These are phyloP conservation scores for Echinosophora koreensis DNA, from an alignment of 306 rosid species.

Conservation along the genomic window DNA sequence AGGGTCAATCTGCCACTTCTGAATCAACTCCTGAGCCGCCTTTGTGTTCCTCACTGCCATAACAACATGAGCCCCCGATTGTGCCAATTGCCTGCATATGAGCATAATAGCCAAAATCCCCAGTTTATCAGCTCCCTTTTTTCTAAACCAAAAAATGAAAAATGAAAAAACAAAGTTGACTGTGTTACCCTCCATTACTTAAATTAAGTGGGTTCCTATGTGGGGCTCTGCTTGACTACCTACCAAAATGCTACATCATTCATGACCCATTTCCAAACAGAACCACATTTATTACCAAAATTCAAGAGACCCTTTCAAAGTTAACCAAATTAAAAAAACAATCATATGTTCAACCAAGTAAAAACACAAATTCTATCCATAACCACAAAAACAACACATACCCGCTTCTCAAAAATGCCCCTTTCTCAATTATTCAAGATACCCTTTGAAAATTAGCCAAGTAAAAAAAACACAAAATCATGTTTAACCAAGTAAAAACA, in stretches of 20 bases:
- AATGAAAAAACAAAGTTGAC: background rate
- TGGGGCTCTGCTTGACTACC: slow-evolving; percentile 18
- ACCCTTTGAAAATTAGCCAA: background rate
- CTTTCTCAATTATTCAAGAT: background rate
- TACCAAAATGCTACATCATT: slow-evolving; percentile 11
- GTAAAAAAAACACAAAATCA: background rate
- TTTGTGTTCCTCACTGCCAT: slow-evolving; percentile 98
- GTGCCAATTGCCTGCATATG: slow-evolving; percentile 88
- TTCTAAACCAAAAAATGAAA: background rate
- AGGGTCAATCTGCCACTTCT: slow-evolving; percentile 91
- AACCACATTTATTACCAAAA: background rate
- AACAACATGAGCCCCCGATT: slow-evolving; percentile 94
- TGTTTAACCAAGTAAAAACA: background rate
- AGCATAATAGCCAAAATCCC: slow-evolving; percentile 10
- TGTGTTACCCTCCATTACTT: slow-evolving; percentile 6
- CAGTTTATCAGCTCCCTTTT: slow-evolving; percentile 3
- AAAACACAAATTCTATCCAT: too few relatives aligned
- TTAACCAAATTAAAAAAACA: too few relatives aligned
- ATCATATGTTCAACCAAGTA: background rate
- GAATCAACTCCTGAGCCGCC: slow-evolving; percentile 82
- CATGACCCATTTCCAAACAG: slow-evolving; percentile 4
- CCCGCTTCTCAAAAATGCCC: too few relatives aligned
- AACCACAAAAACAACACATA: too few relatives aligned
- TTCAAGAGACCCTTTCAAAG: too few relatives aligned
- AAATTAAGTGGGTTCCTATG: slow-evolving; percentile 17